Percentiles rank a stretch among this genome's conserved stretches.
phyloP scores from a whole-genome alignment of 139 green algal genomes.

The Chlorella sp. region DNA sequence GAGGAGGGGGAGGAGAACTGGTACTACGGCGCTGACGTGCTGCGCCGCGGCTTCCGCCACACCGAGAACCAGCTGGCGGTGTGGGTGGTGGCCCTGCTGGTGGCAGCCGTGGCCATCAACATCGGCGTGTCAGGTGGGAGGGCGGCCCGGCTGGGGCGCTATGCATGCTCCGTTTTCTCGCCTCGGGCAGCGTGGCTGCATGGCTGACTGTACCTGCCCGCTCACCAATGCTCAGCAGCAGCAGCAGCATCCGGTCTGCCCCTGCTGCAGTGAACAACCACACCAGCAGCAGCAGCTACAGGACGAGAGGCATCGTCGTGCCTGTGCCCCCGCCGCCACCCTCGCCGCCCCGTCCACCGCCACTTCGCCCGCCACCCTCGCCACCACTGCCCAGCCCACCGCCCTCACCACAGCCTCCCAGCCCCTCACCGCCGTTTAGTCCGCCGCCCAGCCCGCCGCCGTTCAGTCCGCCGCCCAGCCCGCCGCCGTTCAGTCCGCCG shows the following conservation, averaged over 20 bases:
- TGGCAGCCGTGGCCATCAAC: slow-evolving; percentile 24
- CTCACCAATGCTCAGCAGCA: too few species aligned
- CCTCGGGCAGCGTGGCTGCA: neutral
- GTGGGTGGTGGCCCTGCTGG: slow-evolving; percentile 1
- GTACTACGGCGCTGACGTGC: slow-evolving; percentile 17
- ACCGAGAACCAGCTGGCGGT: slow-evolving; percentile 6
- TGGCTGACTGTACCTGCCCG: neutral
- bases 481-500: neutral
- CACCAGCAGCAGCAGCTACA: neutral
- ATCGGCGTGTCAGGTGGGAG: slow-evolving; percentile 2
- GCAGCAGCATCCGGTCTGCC: neutral
- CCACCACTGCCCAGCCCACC: neutral
- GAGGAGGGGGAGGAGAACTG: slow-evolving; percentile 19
- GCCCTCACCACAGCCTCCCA: too few species aligned
- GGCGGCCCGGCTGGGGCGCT: too few species aligned
- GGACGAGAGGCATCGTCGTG: neutral
- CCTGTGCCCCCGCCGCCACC: neutral
- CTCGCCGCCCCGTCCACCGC: neutral
- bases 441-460: neutral
- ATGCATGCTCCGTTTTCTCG: too few species aligned
- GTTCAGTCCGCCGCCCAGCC: neutral
- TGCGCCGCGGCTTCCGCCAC: neutral
- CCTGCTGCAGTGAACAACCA: slow-evolving; percentile 9
- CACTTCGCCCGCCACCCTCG: neutral
- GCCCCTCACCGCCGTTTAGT: too few species aligned